Base-by-base conservation (phyloP, 441 rosid genomes). In the Oxalis stricta region DNA sequence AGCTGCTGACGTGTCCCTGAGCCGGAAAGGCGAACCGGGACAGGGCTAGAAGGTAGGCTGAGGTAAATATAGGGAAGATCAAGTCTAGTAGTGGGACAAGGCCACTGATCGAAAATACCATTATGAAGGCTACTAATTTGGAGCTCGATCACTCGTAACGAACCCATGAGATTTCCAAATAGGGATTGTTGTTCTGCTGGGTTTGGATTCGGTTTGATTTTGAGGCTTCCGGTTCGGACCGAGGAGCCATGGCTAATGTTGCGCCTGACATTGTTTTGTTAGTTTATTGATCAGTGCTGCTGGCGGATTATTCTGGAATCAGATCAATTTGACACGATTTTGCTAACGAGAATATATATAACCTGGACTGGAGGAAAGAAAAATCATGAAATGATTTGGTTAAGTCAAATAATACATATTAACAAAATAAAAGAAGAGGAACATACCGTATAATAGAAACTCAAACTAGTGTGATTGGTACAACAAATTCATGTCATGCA, bases 61-160 rank as follows among this genome's bases (percentile, higher is more conserved):
- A 67, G 9, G 79, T 55, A 24, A 89, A 78, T 43, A 59, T 84
- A 0, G 98, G 98, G 71, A 82, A 88, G 10, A 70, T 56, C 35
- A 82, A 63, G 60, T 85, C 96, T 0, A 84, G 76, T 24, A 80
- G 46, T 0, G 98, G 96, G 38, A 89, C 96, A 5, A 89, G 77
- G 35, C 98, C 96, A 22, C 92, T 85, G 0, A 69, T 82, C 0
- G 95, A 82, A 59, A 88, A 82, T 21, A 84, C 95, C 61, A 77
- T 61, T 22, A 79, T 77, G 66, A 88, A 88, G 12, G 91, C 91
- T 0, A 88, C 94, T n/a, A 3, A 88, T 62, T 56, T 88, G 95
- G 36, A 88, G 71, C 45, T 88, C 95, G 23, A 84, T 82, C 7
- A 77, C 76, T 0, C 95, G 78, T 31, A 84, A 28, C 0, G 97